These are phyloP conservation scores for Prunus yedoensis DNA, from an alignment of 331 rosid genomes.

Conservation along the genomic window DNA sequence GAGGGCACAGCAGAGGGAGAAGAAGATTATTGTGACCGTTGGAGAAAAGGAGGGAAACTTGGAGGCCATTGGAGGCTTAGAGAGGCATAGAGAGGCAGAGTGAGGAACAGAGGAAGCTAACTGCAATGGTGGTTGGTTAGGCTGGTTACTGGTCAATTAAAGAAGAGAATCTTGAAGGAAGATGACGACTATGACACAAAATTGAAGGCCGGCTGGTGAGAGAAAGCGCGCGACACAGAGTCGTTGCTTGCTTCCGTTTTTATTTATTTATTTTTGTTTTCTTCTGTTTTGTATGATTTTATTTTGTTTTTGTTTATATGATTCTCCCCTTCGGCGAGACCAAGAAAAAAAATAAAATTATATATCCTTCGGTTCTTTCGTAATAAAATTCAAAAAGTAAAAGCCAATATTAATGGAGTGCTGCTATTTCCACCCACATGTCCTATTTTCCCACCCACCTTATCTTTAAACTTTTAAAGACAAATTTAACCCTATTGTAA, in stretches of 20 bases:
- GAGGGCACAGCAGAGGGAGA: conserved; percentile 12
- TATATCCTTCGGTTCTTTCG: not conserved
- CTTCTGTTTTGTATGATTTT: not conserved
- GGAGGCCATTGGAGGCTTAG: not conserved
- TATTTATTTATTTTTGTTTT: not conserved
- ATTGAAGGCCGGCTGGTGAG: conserved; percentile 20
- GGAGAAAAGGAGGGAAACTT: not conserved
- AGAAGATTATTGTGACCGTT: conserved; percentile 25
- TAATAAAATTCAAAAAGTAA: not conserved
- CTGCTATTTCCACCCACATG: too few relatives aligned
- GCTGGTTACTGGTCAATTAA: conserved; percentile 1
- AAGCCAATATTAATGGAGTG: not conserved
- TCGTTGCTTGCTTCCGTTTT: not conserved
- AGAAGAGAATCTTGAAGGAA: not conserved
- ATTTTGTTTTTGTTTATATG: not conserved
- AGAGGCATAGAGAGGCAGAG: not conserved
- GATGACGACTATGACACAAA: not conserved
- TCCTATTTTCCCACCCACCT: too few relatives aligned
- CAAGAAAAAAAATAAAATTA: too few relatives aligned
- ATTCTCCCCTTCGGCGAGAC: not conserved
- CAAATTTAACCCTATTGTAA: too few relatives aligned
- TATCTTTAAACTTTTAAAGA: too few relatives aligned
- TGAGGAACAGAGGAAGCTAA: not conserved
- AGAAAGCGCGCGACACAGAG: conserved; percentile 5
- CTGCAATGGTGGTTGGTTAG: not conserved